Conservation (phyloP, 1,284 basidiomycete genomes). For the Ustilago shanxiensis region DNA sequence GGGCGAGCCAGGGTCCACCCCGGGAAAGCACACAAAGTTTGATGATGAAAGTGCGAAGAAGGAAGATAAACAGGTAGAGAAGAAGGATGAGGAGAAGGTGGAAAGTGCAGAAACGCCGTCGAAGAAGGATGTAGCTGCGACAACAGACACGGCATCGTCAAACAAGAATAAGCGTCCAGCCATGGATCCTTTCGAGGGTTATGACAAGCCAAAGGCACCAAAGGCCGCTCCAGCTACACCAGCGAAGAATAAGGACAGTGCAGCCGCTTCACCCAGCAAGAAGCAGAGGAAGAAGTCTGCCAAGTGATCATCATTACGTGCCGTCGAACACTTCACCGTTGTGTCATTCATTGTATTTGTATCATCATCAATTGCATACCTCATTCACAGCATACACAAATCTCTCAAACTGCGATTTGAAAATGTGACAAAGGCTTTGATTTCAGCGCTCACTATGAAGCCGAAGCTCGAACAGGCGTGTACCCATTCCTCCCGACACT, state of each 20-base stretch:
- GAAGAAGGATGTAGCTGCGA: constrained; percentile 5
- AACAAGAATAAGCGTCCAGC: constrained; percentile 46
- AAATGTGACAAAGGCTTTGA: neutral
- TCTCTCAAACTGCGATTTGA: neutral
- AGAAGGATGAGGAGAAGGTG: constrained; percentile 13
- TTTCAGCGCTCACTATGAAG: neutral
- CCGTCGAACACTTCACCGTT: neutral
- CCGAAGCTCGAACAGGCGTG: constrained; percentile 18
- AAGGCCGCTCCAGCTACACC: constrained; percentile 18
- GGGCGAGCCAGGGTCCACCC: constrained; percentile 12
- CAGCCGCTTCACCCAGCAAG: constrained; percentile 21
- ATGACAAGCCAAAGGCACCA: constrained; percentile 42
- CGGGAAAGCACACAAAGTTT: constrained; percentile 47
- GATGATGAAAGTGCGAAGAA: constrained; percentile 25
- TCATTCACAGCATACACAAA: neutral
- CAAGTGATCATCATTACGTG: constrained; percentile 10
- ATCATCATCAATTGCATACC: constrained; percentile 22
- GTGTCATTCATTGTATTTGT: constrained; percentile 33
- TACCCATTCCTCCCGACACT: constrained; percentile 39
- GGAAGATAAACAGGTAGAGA: constrained; percentile 4
- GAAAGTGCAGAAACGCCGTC: constrained; percentile 5
- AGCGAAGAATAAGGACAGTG: constrained; percentile 16
- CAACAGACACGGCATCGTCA: constrained; percentile 7
- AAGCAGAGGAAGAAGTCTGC: constrained; percentile 39
- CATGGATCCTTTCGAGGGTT: constrained; percentile 54